Evolutionary conservation across 345 rosid species (phyloP).

Genomic region (Sonneratia caseolaris): DNA sequence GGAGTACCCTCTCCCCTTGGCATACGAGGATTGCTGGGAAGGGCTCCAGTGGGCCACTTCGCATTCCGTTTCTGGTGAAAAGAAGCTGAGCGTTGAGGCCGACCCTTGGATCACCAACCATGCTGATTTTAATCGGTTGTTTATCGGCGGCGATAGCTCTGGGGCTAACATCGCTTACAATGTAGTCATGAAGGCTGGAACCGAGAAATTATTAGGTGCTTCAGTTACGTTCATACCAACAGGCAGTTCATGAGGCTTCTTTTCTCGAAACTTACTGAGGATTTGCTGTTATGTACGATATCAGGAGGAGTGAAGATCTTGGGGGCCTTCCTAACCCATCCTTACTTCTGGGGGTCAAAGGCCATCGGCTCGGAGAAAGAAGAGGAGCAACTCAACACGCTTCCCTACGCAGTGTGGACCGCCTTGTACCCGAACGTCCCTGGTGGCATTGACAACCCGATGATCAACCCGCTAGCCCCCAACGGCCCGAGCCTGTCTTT

Average conservation of each 20-base stretch:
- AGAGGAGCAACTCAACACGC: conserved; percentile 9
- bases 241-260: no score
- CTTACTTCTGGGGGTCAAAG: conserved; percentile 44
- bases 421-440: conserved; percentile 19
- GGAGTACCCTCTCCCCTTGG: conserved; percentile 28
- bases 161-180: conserved; percentile 34
- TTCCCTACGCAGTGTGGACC: conserved; percentile 10
- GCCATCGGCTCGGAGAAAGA: conserved; percentile 24
- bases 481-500: conserved; percentile 27
- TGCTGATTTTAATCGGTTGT: conserved; percentile 27
- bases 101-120: conserved; percentile 28
- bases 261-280: background rate
- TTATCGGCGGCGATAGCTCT: conserved; percentile 34
- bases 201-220: conserved; percentile 6
- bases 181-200: conserved; percentile 20
- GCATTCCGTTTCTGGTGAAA: background rate
- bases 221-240: no score
- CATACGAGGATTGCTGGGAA: conserved; percentile 33
- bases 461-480: conserved; percentile 21
- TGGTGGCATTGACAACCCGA: conserved; percentile 27
- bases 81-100: background rate
- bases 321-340: conserved; percentile 30
- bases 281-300: background rate
- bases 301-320: conserved; percentile 16
- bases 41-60: conserved; percentile 28